Conservation (phyloP, 2,329 filamentous ascomycete species). For the Botryosphaeria dothidea region DNA sequence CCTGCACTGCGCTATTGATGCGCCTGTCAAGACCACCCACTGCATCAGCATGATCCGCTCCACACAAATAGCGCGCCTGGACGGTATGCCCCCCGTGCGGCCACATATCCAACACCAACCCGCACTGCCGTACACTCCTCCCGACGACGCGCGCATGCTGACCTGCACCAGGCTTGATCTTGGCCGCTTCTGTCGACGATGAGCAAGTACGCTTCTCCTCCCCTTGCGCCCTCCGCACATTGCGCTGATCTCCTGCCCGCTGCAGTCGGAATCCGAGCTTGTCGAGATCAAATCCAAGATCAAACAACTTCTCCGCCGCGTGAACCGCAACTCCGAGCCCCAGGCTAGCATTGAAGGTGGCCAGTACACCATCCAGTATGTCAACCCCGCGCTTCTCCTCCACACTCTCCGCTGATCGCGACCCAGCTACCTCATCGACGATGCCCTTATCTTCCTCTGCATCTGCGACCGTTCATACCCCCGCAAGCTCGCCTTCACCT, state of each 20-base stretch:
- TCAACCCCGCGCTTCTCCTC: slow-evolving; percentile 12
- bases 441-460: slow-evolving; percentile 85
- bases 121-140: slow-evolving; percentile 9
- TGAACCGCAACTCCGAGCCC: slow-evolving; percentile 84
- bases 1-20: slow-evolving; percentile 10
- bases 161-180: slow-evolving; percentile 72
- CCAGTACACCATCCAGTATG: slow-evolving; percentile 82
- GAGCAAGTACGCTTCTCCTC: slow-evolving; percentile 58
- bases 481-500: slow-evolving; percentile 97
- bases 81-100: slow-evolving; percentile 60
- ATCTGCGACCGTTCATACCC: slow-evolving; percentile 94
- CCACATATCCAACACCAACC: slow-evolving; percentile 17
- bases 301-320: slow-evolving; percentile 83
- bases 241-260: slow-evolving; percentile 22
- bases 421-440: slow-evolving; percentile 76
- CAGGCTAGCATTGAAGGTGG: slow-evolving; percentile 91
- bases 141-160: slow-evolving; percentile 22
- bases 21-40: neutral
- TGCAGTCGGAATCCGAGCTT: slow-evolving; percentile 70
- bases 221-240: neutral
- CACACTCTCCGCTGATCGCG: slow-evolving; percentile 23
- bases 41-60: slow-evolving; percentile 71
- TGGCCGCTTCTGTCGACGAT: slow-evolving; percentile 93
- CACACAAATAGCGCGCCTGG: slow-evolving; percentile 90
- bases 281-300: slow-evolving; percentile 83